A percentile compares a stretch with the other conserved stretches of the same genome.
phyloP scores from a whole-genome alignment of 108 stramenopile genomes.

The Parmales sp. region DNA sequence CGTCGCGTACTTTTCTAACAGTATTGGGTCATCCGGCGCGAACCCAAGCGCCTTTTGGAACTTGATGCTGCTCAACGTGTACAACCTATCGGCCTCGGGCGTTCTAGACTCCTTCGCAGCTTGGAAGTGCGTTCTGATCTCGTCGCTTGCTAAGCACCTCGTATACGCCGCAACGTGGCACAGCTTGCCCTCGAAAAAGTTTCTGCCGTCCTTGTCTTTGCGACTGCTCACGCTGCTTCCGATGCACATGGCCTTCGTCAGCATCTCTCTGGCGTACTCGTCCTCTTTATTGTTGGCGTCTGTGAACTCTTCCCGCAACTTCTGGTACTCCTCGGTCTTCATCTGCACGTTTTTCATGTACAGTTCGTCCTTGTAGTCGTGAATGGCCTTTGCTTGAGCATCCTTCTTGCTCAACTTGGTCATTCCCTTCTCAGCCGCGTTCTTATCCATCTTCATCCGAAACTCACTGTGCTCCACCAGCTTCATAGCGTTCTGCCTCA shows the following conservation, averaged over 20 bases:
- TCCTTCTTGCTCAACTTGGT: slow-evolving; percentile 21
- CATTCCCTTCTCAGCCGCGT: slow-evolving; percentile 26
- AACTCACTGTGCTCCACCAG: slow-evolving; percentile 28
- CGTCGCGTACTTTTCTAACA: slow-evolving; percentile 15
- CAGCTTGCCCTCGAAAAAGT: slow-evolving; percentile 30
- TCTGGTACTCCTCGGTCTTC: slow-evolving; percentile 20
- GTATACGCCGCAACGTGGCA: slow-evolving; percentile 37
- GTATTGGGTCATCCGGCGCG: neutral
- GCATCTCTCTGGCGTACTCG: slow-evolving; percentile 19
- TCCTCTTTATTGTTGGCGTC: slow-evolving; percentile 19
- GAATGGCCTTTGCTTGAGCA: slow-evolving; percentile 25
- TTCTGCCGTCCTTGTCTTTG: slow-evolving; percentile 19
- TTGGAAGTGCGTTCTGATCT: slow-evolving; percentile 18
- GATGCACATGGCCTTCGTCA: slow-evolving; percentile 26
- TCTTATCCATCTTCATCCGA: slow-evolving; percentile 21
- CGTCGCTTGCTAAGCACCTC: slow-evolving; percentile 15
- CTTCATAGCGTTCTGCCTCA: slow-evolving; percentile 23
- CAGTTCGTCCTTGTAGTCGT: slow-evolving; percentile 27
- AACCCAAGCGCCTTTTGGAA: slow-evolving; percentile 19
- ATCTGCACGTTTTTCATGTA: slow-evolving; percentile 33
- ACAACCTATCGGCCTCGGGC: slow-evolving; percentile 31
- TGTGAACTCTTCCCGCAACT: slow-evolving; percentile 23
- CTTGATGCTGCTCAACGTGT: slow-evolving; percentile 15
- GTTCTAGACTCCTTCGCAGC: neutral
- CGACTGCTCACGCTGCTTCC: slow-evolving; percentile 24